Base-by-base conservation (phyloP, 345 rosid species). In the Gossypium bickii region DNA sequence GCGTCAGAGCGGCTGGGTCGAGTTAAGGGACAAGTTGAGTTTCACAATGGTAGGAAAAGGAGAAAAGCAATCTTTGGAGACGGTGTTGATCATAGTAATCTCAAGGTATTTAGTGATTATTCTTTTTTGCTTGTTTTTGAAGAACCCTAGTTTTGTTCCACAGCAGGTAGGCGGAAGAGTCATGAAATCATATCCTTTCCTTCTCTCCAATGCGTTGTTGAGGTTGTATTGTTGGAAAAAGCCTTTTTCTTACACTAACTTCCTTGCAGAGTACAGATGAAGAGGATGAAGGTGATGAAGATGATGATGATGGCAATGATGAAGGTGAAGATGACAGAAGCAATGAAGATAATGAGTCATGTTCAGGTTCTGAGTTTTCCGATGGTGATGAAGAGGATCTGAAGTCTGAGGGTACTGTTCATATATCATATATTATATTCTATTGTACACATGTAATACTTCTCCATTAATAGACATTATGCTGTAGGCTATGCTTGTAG, bases 1-100 rank as follows among this genome's bases (percentile, higher is more conserved):
- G 20, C 60, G 58, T 78, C 84, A 24, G 59, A 72, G 55, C 58
- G 71, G 44, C 82, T 16, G 25, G 61, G 67, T 61, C 76, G 52
- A 62, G 61, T 86, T 69, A 82, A 71, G 75, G 85, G 88, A 73
- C 85, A 82, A 76, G 80, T 82, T 71, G 97, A 94, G 75, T 78
- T 87, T 76, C 83, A 82, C 79, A 87, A 68, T 74, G 97, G 97
- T 80, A 87, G 98, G 85, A 55, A 83, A 71, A 86, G 97, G 84
- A 88, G 98, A 84, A 94, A 88, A 86, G 95, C 92, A 73, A 59
- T 87, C 53, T 90, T 92, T 81, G 80, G 79, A 77, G 79, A 83
- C 67, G 85, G 80, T 34, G 61, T 53, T 76, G 80, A 85, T 79
- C 78, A 80, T 38, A 61, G 25, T 70, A 87, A 82, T 82, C 62